A percentile compares a stretch with the other conserved stretches of the same genome.
These are phyloP conservation scores for Domatiomyces catenatus DNA, from an alignment of 2,329 filamentous ascomycete species.

Conservation along the genomic window DNA sequence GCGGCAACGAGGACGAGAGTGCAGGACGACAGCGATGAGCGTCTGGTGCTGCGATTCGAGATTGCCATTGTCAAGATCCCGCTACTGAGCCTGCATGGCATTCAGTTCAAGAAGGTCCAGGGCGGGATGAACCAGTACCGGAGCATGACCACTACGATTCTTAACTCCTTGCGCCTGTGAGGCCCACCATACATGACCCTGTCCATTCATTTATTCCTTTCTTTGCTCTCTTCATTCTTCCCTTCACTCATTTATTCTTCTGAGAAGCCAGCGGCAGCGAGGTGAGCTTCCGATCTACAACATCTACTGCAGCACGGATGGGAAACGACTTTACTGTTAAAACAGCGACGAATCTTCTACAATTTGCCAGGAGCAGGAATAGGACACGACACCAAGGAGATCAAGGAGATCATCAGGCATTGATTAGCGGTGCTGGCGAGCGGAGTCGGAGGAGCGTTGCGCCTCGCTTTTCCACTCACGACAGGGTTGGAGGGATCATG, in stretches of 20 bases:
- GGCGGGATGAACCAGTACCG: slow-evolving; percentile 98
- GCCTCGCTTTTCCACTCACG: neutral
- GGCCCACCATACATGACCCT: neutral
- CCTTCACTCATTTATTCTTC: neutral
- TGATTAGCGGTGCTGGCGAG: neutral
- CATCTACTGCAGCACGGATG: neutral
- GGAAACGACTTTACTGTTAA: neutral
- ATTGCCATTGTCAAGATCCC: slow-evolving; percentile 97
- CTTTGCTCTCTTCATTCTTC: neutral
- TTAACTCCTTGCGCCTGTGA: slow-evolving; percentile 68
- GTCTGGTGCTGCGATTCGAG: slow-evolving; percentile 76
- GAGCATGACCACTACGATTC: slow-evolving; percentile 91
- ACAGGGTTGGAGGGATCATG: neutral
- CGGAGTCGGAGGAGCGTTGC: neutral
- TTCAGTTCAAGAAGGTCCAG: slow-evolving; percentile 93
- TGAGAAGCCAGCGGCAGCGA: neutral
- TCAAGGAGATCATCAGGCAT: neutral
- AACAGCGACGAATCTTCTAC: neutral
- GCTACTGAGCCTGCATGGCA: slow-evolving; percentile 76
- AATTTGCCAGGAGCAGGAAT: neutral
- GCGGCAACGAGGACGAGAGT: slow-evolving; percentile 88
- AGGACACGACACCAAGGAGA: neutral
- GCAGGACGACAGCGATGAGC: slow-evolving; percentile 73
- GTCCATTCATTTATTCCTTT: neutral
- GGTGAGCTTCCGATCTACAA: neutral